These are phyloP conservation scores for Botrytis squamosa DNA, from an alignment of 2,329 filamentous ascomycete genomes.

Conservation along the genomic window DNA sequence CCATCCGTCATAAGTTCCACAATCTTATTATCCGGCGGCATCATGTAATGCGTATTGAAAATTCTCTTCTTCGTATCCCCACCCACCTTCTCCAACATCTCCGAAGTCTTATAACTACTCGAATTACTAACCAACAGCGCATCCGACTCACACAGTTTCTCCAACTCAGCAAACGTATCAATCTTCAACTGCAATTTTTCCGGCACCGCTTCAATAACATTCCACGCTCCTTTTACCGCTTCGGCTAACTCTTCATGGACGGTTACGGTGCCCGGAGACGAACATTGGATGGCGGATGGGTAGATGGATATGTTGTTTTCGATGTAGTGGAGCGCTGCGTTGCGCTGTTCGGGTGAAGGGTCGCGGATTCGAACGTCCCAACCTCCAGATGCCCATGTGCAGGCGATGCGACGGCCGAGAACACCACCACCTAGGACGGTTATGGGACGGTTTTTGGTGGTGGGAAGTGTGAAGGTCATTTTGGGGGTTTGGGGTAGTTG, in stretches of 20 bases:
- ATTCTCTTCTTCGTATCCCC: constrained; percentile 41
- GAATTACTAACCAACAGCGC: constrained; percentile 49
- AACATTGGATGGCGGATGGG: background rate
- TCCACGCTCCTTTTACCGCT: constrained; percentile 38
- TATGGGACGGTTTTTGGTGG: constrained; percentile 38
- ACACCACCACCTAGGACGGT: constrained; percentile 46
- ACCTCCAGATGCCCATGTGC: constrained; percentile 45
- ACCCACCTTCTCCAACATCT: constrained; percentile 45
- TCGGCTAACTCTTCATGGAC: constrained; percentile 24
- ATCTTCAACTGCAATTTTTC: constrained; percentile 46
- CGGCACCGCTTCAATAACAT: constrained; percentile 45
- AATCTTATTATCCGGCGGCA: constrained; percentile 33
- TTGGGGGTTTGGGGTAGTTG: background rate
- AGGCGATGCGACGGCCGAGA: constrained; percentile 45
- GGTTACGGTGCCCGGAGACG: constrained; percentile 10
- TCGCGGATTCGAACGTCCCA: constrained; percentile 47
- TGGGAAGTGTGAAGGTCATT: constrained; percentile 17
- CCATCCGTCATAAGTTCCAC: constrained; percentile 44
- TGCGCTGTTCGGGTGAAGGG: constrained; percentile 41
- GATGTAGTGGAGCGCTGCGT: constrained; percentile 44
- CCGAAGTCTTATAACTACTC: constrained; percentile 46
- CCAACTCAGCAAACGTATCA: constrained; percentile 43
- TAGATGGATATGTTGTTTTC: constrained; percentile 38
- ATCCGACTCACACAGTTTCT: constrained; percentile 39
- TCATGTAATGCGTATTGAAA: constrained; percentile 47